phyloP scores from a whole-genome alignment of 2,329 filamentous ascomycete genomes.

The Pseudogymnoascus sp. region DNA sequence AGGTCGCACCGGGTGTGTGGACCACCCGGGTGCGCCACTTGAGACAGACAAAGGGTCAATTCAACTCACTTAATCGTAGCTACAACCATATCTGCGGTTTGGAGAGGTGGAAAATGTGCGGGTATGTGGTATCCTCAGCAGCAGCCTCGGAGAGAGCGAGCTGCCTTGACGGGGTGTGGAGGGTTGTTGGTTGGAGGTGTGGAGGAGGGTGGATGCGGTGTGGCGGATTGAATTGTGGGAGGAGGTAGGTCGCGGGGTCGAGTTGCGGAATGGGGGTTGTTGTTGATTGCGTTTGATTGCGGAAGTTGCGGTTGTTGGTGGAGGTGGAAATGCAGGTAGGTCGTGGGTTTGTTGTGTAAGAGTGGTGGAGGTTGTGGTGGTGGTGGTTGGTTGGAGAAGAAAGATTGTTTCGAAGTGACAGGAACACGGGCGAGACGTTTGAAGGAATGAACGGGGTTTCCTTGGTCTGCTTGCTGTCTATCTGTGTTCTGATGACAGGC shows the following conservation, averaged over 20 bases:
- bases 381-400: neutral
- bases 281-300: neutral
- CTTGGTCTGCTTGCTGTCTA: neutral
- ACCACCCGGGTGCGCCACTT: too few relatives aligned
- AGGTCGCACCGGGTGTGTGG: neutral
- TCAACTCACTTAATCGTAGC: conserved; percentile 56
- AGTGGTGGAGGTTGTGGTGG: neutral
- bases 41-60: neutral
- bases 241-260: neutral
- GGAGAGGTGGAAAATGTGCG: neutral
- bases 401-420: neutral
- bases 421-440: neutral
- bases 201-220: neutral
- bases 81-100: conserved; percentile 39
- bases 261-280: neutral
- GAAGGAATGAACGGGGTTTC: neutral
- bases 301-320: neutral
- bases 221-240: neutral
- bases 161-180: neutral
- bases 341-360: too few relatives aligned
- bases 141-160: neutral
- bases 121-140: neutral
- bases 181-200: neutral
- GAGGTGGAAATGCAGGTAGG: too few relatives aligned
- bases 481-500: neutral